Evolutionary conservation across 139 green algal species (phyloP), one percentile per base, ranked within the genome.

Genomic region (Helicosporidium sp.): DNA sequence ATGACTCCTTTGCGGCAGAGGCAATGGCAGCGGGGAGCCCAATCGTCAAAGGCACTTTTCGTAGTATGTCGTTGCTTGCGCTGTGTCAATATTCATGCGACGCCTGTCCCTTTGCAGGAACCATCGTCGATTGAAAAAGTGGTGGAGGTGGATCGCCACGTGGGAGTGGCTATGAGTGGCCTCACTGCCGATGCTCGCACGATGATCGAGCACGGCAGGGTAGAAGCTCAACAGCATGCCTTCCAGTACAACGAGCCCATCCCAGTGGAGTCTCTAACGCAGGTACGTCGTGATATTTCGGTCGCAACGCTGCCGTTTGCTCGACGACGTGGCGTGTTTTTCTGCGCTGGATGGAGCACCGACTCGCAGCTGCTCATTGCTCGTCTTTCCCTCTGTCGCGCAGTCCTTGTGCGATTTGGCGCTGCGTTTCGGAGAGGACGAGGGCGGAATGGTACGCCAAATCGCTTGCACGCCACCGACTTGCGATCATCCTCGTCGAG

Each of bases 161-260:
- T 96, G 34, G 89, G 72, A 5, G 88, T 80, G 36, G 90, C 90
- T 3, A 94, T 96, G 79, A 93, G 77, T 51, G 90, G 90, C 20
- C 73, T 99, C 10, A 94, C 86, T 29, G 84, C 55, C 20, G 90
- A 99, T 51, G 87, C 90, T 5, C 78, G 86, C 39, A 99, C 82
- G 13, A 65, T 99, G 18, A 80, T 99, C 54, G 86, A 97, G n/a
- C 87, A 95, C 47, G 90, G 73, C 7, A 64, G 90, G 3, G 80
- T 87, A 20, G 82, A 95, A 46, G 83, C 79, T 7, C 84, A 96
- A 78, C 75, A 88, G 68, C 87, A 97, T 54, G 61, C 78, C 7
- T 99, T 97, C 70, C 88, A 79, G 1, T 99, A 95, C 69, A 92
- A 95, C 60, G 90, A 99, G 66, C 66, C 82, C 12, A 96, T 99